Evolutionary conservation across 345 rosid genomes (phyloP), one percentile per base, ranked within the genome.

Genomic region (Eucalyptus shirleyi): DNA sequence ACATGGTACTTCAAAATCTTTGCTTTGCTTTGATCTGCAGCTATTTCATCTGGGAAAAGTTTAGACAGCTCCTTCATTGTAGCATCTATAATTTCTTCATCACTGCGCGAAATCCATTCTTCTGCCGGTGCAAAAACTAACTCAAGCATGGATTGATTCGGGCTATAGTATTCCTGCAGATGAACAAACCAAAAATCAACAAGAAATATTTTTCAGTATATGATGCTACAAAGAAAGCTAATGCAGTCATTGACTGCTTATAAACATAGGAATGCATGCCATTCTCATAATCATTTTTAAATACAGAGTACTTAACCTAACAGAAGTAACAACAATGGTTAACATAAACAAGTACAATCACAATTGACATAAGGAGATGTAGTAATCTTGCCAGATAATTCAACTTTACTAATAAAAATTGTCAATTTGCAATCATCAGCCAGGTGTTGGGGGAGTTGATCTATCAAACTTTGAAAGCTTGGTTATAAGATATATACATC

Each of bases 41-140:
- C 62, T 90, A 98, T 97, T 91, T 98, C 99, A 59, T 97, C 95
- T 19, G 98, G 99, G 89, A 98, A 98, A 89, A 97, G 98, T 92
- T 92, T 98, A 90, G 97, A 97, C 49, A 98, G 96, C 93, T 98
- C 99, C 89, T 92, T 94, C 98, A 98, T 96, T 23, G 98, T 96
- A 26, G 99, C 98, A 91, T 97, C 96, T 87, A 98, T 96, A 86
- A 98, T 98, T 86, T 97, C 98, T 15, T 94, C 90, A 91, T 98
- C 96, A 19, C 94, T 96, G 28, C 96, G 16, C 42, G 97, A 95
- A 90, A 98, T 95, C 99, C 99, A 97, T 92, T 95, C 97, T 92
- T 95, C 99, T 45, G 99, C 98, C 4, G 99, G 99, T 47, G 98
- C 99, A 93, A 98, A 97, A 88, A 97, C 98, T 87, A 98, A 92